Evolutionary conservation across 2,329 filamentous ascomycete genomes (phyloP).

Genomic region (Pseudocercospora cruenta): DNA sequence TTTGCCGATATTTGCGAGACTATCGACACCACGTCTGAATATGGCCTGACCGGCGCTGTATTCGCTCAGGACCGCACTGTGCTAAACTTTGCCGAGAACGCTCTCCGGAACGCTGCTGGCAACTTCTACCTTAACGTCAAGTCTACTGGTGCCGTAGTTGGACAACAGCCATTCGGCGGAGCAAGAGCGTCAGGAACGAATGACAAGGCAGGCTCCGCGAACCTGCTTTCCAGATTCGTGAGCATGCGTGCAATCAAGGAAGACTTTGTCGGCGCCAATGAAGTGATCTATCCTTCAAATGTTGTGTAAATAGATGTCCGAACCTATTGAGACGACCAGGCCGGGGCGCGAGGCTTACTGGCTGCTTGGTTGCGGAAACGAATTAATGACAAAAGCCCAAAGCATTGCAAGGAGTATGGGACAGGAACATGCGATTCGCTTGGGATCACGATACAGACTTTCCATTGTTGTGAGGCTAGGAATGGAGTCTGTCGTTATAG

Average conservation of each 20-base stretch:
- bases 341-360: background rate
- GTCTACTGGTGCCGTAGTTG: constrained; percentile 57
- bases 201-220: constrained; percentile 60
- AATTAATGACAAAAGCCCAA: too few relatives aligned
- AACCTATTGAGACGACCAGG: background rate
- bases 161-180: constrained; percentile 51
- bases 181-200: constrained; percentile 61
- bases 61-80: constrained; percentile 72
- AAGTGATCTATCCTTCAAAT: constrained; percentile 59
- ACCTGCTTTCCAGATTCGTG: constrained; percentile 57
- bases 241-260: constrained; percentile 62
- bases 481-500: too few relatives aligned
- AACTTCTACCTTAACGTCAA: constrained; percentile 91
- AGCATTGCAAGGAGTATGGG: too few relatives aligned
- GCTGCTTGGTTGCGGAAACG: background rate
- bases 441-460: too few relatives aligned
- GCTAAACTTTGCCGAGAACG: constrained; percentile 70
- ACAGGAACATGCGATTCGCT: too few relatives aligned
- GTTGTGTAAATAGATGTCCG: constrained; percentile 20
- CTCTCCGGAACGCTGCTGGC: constrained; percentile 71
- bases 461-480: too few relatives aligned
- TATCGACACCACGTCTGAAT: constrained; percentile 74
- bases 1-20: constrained; percentile 64
- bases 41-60: constrained; percentile 75
- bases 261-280: constrained; percentile 53